These are phyloP conservation scores for Rhizopus sp. DNA, from an alignment of 371 early-diverging fungal species.

Conservation along the genomic window DNA sequence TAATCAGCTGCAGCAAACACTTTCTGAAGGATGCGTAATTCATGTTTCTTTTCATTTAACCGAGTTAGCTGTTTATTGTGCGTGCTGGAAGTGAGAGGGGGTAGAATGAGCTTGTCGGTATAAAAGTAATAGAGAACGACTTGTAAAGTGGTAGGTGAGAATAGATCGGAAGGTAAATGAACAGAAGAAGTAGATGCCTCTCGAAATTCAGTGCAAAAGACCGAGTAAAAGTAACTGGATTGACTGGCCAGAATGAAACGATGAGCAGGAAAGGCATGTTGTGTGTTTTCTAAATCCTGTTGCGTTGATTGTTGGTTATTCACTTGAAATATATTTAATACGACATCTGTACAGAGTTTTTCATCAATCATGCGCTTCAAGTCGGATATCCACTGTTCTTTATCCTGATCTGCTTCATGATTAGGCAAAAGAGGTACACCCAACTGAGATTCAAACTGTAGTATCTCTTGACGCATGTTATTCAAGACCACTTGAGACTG, in stretches of 20 bases:
- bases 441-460: conserved; percentile 9
- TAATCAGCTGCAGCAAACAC: conserved; percentile 46
- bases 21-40: conserved; percentile 33
- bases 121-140: conserved; percentile 45
- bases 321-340: conserved; percentile 13
- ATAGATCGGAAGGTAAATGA: conserved; percentile 40
- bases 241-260: conserved; percentile 44
- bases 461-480: conserved; percentile 15
- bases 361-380: conserved; percentile 30
- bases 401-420: conserved; percentile 6
- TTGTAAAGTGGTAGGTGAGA: conserved; percentile 26
- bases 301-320: conserved; percentile 8
- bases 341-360: conserved; percentile 29
- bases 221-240: conserved; percentile 47
- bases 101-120: conserved; percentile 28
- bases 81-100: conserved; percentile 18
- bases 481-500: conserved; percentile 7
- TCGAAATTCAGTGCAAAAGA: conserved; percentile 46
- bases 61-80: conserved; percentile 10
- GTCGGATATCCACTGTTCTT: conserved; percentile 28
- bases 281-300: not conserved
- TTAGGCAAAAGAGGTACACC: conserved; percentile 11
- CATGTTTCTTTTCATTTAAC: conserved; percentile 32
- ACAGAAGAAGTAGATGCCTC: conserved; percentile 36
- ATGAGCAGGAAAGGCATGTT: conserved; percentile 31